A percentile compares a stretch with the other conserved stretches of the same genome.
These are phyloP conservation scores for Inosperma sp. DNA, from an alignment of 768 basidiomycete species.

Conservation along the genomic window DNA sequence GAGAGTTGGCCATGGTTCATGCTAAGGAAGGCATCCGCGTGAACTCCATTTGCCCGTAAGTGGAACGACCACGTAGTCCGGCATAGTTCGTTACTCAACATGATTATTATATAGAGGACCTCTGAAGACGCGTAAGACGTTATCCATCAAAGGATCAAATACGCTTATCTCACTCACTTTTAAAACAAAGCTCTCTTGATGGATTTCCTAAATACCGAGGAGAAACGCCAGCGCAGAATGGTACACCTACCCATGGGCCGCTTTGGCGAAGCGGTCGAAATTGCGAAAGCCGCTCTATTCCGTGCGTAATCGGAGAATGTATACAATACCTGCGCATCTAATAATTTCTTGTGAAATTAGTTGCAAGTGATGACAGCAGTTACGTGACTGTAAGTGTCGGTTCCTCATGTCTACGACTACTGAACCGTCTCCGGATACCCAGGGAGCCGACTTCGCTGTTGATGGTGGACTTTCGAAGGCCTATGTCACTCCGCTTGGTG, in stretches of 20 bases:
- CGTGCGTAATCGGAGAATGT: slow-evolving; percentile 46
- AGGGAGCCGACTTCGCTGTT: slow-evolving; percentile 93
- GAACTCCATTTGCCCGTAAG: slow-evolving; percentile 95
- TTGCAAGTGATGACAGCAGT: slow-evolving; percentile 90
- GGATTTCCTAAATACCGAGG: slow-evolving; percentile 95
- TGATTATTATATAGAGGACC: slow-evolving; percentile 60
- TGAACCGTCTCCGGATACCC: no score
- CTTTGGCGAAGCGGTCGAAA: slow-evolving; percentile 95
- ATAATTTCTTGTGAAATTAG: slow-evolving; percentile 29
- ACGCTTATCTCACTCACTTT: slow-evolving; percentile 10
- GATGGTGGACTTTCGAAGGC: slow-evolving; percentile 91
- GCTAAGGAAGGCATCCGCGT: slow-evolving; percentile 94
- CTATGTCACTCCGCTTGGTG: slow-evolving; percentile 88
- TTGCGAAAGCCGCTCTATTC: slow-evolving; percentile 91
- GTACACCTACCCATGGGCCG: slow-evolving; percentile 94
- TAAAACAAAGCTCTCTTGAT: slow-evolving; percentile 75
- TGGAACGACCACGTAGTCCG: slow-evolving; percentile 15
- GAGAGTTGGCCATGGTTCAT: slow-evolving; percentile 97
- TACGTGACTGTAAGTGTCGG: slow-evolving; percentile 81
- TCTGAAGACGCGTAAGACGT: slow-evolving; percentile 79
- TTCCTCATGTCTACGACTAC: no score
- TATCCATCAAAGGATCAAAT: slow-evolving; percentile 8
- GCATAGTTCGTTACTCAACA: neutral
- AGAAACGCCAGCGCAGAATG: slow-evolving; percentile 88
- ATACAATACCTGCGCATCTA: slow-evolving; percentile 4